A percentile compares a stretch with the other conserved stretches of the same genome.
These are phyloP conservation scores for Rhodamnia argentea DNA, from an alignment of 345 rosid genomes.

Conservation along the genomic window DNA sequence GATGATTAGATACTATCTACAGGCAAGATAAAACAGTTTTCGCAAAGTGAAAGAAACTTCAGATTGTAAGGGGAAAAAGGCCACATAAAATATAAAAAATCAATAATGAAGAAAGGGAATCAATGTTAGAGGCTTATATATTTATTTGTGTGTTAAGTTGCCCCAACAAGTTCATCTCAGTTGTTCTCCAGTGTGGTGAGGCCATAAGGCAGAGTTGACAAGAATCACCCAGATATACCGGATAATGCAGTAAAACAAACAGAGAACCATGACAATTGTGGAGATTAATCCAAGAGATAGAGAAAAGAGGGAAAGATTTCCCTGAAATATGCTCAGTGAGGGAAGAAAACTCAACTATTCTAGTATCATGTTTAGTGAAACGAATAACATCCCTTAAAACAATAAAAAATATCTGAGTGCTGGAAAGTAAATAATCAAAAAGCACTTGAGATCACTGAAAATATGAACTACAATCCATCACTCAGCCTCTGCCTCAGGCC, in stretches of 20 bases:
- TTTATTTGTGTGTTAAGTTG: too few relatives aligned
- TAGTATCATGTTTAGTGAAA: neutral
- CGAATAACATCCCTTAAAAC: conserved; percentile 3
- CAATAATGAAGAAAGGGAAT: neutral
- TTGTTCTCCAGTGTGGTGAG: neutral
- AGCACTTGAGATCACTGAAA: neutral
- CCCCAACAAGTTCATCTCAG: neutral
- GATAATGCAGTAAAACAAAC: neutral
- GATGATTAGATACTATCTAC: neutral
- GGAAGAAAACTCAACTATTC: neutral
- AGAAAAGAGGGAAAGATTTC: neutral
- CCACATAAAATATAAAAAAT: neutral
- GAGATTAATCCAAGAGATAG: neutral
- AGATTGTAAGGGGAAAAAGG: neutral
- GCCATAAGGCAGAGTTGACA: neutral
- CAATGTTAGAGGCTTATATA: neutral
- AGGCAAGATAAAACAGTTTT: neutral
- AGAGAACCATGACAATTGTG: neutral
- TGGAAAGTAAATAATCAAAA: neutral
- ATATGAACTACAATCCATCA: neutral
- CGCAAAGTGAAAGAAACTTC: neutral
- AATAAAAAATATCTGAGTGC: conserved; percentile 6
- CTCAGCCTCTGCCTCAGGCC: neutral
- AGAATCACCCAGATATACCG: neutral
- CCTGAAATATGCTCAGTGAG: neutral